Evolutionary conservation across 352 stramenopile genomes (phyloP).

Genomic region (Pythium folliculosum): DNA sequence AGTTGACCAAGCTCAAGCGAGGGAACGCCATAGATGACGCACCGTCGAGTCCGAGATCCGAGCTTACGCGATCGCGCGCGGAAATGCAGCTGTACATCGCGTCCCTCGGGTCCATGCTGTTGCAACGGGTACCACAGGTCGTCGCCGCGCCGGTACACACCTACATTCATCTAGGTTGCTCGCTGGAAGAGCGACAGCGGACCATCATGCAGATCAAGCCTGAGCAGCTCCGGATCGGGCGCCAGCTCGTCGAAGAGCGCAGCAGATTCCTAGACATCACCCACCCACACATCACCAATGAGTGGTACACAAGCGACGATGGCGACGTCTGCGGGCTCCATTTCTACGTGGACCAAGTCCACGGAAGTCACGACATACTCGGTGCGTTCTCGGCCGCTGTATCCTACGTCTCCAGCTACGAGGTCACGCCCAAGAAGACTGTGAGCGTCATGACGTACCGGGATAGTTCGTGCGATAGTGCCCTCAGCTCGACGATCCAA

Average conservation of each 20-base stretch:
- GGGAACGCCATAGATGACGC: not conserved
- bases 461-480: constrained; percentile 45
- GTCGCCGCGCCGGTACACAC: constrained; percentile 19
- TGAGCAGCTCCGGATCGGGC: constrained; percentile 33
- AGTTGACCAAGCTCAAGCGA: constrained; percentile 13
- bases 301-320: constrained; percentile 41
- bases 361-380: constrained; percentile 32
- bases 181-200: constrained; percentile 30
- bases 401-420: constrained; percentile 51
- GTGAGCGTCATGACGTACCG: constrained; percentile 67
- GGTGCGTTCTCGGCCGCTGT: constrained; percentile 43
- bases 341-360: constrained; percentile 52
- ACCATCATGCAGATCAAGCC: constrained; percentile 37
- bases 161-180: constrained; percentile 40
- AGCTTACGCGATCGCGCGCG: not conserved
- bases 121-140: not conserved
- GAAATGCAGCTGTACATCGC: constrained; percentile 16
- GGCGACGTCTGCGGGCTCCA: constrained; percentile 52
- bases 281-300: constrained; percentile 38
- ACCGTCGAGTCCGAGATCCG: not conserved
- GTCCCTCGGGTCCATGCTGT: constrained; percentile 13
- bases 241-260: constrained; percentile 42
- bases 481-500: constrained; percentile 35
- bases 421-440: constrained; percentile 62
- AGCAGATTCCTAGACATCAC: constrained; percentile 39